Base-by-base conservation (phyloP, 2,329 filamentous ascomycete genomes). In the Xylaria sp. region DNA sequence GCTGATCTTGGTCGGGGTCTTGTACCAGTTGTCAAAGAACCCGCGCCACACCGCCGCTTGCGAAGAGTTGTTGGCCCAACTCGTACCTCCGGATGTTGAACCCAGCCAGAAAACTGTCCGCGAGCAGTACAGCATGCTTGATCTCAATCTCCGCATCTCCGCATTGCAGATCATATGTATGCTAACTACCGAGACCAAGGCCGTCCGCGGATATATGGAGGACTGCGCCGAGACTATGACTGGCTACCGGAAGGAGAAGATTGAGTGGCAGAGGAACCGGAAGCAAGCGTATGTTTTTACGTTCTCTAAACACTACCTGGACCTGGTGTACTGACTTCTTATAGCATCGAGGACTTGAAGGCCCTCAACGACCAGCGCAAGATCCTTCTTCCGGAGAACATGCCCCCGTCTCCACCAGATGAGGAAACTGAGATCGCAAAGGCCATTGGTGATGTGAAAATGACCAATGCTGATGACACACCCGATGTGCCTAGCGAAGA, bases 161-260 rank as follows among this genome's bases (percentile, higher is more conserved):
- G 89, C 88, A 19, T 79, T 99, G 42, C 89, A 97, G 69, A 88
- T 95, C 34, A 84, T 97, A 51, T 91, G 91, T 70, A 87, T 93
- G 78, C 78, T 97, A 56, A 92, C 90, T 1, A 81, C 92, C 51
- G 88, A 92, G 66, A 97, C 94, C 0, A 92, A 91, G 69, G 87
- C 89, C 2, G 84, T 97, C 62, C 87, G 93, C 48, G 87, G 85
- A 16, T 96, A 95, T 69, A 89, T 99, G 79, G 91, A 96, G 63
- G 88, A 93, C 59, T 96, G 92, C 74, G 91, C 89, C 60, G 90
- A 93, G 67, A 90, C 91, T 49, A 97, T 97, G 92, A 99, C 94
- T 1, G 85, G 87, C 50, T 91, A 95, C 67, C 87, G 94, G 45
- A 99, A 99, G 72, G 90, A 95, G 69, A 97, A 96, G 76, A 96